phyloP scores from a whole-genome alignment of 495 filamentous ascomycete genomes.

The Penicillium malachiteum region DNA sequence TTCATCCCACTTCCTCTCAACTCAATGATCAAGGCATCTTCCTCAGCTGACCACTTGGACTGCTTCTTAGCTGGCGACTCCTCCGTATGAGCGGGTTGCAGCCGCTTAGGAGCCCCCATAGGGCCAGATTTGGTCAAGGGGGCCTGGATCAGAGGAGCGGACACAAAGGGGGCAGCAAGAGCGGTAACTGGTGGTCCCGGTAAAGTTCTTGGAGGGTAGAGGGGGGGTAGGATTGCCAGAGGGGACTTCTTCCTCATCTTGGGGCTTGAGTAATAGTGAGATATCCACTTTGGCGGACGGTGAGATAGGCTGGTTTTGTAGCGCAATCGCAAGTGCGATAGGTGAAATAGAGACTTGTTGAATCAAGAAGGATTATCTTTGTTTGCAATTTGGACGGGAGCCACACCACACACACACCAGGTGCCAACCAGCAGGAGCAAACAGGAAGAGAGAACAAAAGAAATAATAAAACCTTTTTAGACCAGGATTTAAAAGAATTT shows the following conservation, averaged over 20 bases:
- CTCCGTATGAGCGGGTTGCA: conserved; percentile 45
- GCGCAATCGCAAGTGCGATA: conserved; percentile 53
- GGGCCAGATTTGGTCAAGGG: conserved; percentile 33
- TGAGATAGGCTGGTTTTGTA: conserved; percentile 47
- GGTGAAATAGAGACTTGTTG: not conserved
- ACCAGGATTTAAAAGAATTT: no score
- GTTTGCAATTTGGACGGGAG: not conserved
- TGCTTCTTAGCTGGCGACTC: conserved; percentile 90
- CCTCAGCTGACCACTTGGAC: conserved; percentile 91
- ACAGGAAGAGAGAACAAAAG: no score
- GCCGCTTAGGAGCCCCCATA: conserved; percentile 49
- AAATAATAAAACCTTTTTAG: no score
- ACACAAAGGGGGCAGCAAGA: conserved; percentile 31
- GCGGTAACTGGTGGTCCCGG: conserved; percentile 38
- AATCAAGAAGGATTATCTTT: not conserved
- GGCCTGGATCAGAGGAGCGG: conserved; percentile 30
- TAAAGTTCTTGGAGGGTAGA: conserved; percentile 51
- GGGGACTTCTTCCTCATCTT: conserved; percentile 76
- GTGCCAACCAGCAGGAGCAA: not conserved
- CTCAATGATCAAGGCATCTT: conserved; percentile 86
- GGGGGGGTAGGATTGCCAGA: conserved; percentile 47
- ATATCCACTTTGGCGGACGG: conserved; percentile 82
- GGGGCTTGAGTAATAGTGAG: conserved; percentile 73
- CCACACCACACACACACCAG: not conserved
- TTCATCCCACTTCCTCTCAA: conserved; percentile 89